phyloP scores from a whole-genome alignment of 805 yeast species.

The Saccharomycopsis sp. region DNA sequence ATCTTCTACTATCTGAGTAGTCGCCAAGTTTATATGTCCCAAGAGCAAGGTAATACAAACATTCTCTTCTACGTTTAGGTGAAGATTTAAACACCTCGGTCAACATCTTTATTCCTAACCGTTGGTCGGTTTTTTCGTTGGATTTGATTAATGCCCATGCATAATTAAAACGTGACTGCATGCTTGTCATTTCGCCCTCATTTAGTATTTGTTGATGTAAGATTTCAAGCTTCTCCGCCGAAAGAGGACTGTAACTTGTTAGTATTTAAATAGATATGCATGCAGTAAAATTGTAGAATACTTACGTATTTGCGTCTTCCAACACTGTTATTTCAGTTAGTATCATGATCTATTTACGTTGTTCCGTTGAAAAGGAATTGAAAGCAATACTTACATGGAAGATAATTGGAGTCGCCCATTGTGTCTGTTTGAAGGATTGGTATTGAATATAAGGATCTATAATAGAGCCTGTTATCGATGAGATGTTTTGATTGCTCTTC shows the following conservation, averaged over 20 bases:
- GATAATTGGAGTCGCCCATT: not conserved
- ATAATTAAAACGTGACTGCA: constrained; percentile 85
- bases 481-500: not conserved
- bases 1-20: constrained; percentile 76
- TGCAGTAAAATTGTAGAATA: no score
- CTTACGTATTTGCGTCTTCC: constrained; percentile 3
- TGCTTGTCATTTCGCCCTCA: constrained; percentile 73
- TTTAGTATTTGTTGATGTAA: constrained; percentile 69
- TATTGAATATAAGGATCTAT: no score
- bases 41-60: constrained; percentile 77
- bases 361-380: not conserved
- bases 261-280: no score
- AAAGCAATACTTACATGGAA: not conserved
- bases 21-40: constrained; percentile 90
- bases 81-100: constrained; percentile 65
- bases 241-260: constrained; percentile 39
- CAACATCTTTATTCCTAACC: constrained; percentile 72
- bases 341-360: no score
- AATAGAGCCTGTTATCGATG: not conserved
- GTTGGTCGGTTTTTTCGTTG: constrained; percentile 51
- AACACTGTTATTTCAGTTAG: not conserved
- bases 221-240: constrained; percentile 68
- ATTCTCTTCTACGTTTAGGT: constrained; percentile 81
- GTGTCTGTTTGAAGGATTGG: no score
- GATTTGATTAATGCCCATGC: constrained; percentile 95